phyloP scores from a whole-genome alignment of 768 basidiomycete genomes.

The Royoungia palumana region DNA sequence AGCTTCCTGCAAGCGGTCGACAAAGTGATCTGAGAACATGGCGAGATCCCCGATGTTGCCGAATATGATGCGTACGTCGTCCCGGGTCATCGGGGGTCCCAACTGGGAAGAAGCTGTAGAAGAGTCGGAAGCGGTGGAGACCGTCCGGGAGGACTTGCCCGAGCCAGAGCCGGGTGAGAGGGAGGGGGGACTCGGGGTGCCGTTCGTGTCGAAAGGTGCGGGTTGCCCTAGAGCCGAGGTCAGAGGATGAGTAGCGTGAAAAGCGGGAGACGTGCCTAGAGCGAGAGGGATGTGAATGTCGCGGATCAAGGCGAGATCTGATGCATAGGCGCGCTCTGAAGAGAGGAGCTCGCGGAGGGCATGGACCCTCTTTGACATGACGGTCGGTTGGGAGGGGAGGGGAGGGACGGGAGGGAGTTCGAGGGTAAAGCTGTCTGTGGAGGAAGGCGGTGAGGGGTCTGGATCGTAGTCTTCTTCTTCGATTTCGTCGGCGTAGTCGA shows the following conservation, averaged over 20 bases:
- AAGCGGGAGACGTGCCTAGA: conserved; percentile 48
- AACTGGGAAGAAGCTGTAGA: conserved; percentile 48
- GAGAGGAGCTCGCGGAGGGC: conserved; percentile 75
- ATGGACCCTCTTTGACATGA: conserved; percentile 67
- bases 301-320: conserved; percentile 75
- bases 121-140: conserved; percentile 45
- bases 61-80: conserved; percentile 73
- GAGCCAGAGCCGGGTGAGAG: conserved; percentile 35
- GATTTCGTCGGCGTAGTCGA: conserved; percentile 21
- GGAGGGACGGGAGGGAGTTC: conserved; percentile 8
- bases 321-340: conserved; percentile 78
- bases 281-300: conserved; percentile 79
- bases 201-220: conserved; percentile 34
- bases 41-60: conserved; percentile 76
- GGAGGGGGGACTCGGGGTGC: conserved; percentile 23
- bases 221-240: conserved; percentile 37
- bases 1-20: conserved; percentile 61
- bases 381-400: conserved; percentile 31
- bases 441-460: conserved; percentile 22
- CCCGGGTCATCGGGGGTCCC: conserved; percentile 62
- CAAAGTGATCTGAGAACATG: conserved; percentile 62
- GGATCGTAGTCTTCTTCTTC: conserved; percentile 30
- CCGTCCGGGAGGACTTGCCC: conserved; percentile 38
- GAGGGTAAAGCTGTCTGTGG: conserved; percentile 27
- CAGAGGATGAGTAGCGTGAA: conserved; percentile 10